Conservation (phyloP, 2,329 filamentous ascomycete species). For the Alternaria incomplexa region DNA sequence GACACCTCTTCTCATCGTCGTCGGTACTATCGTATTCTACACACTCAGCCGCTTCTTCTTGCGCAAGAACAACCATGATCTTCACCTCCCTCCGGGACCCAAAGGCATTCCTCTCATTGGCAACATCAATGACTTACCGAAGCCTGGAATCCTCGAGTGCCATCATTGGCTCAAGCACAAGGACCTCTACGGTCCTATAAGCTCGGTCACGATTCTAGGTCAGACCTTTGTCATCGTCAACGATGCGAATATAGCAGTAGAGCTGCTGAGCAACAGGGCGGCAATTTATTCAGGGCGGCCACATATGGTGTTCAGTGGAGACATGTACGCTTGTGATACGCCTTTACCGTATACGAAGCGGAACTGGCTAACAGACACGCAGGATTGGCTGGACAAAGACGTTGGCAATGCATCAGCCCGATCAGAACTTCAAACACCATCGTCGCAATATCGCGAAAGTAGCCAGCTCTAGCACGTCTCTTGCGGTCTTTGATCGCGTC, state of each 20-base stretch:
- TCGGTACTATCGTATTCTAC: background rate
- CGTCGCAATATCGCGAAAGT: constrained; percentile 37
- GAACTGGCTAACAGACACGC: too few species aligned
- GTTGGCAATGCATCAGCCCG: constrained; percentile 26
- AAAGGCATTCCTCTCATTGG: constrained; percentile 57
- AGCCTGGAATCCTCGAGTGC: constrained; percentile 45
- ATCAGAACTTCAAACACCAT: constrained; percentile 30
- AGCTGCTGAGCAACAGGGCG: constrained; percentile 31
- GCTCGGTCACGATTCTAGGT: constrained; percentile 37
- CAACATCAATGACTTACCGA: constrained; percentile 58
- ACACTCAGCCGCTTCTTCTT: background rate
- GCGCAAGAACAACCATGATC: background rate
- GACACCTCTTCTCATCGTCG: background rate
- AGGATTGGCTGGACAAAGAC: constrained; percentile 37
- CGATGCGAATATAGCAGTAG: constrained; percentile 33
- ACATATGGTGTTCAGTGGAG: constrained; percentile 29
- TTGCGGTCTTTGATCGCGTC: constrained; percentile 33
- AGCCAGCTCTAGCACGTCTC: constrained; percentile 25
- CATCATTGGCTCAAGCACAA: constrained; percentile 55
- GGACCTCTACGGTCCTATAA: constrained; percentile 41
- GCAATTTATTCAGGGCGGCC: constrained; percentile 29
- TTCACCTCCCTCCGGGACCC: constrained; percentile 58
- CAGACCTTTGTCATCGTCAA: constrained; percentile 40
- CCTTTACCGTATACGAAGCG: too few species aligned
- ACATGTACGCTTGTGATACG: too few species aligned